A percentile compares a stretch with the other conserved stretches of the same genome.
These are phyloP conservation scores for Moringa oleifera DNA, from an alignment of 345 rosid genomes.

Conservation along the genomic window DNA sequence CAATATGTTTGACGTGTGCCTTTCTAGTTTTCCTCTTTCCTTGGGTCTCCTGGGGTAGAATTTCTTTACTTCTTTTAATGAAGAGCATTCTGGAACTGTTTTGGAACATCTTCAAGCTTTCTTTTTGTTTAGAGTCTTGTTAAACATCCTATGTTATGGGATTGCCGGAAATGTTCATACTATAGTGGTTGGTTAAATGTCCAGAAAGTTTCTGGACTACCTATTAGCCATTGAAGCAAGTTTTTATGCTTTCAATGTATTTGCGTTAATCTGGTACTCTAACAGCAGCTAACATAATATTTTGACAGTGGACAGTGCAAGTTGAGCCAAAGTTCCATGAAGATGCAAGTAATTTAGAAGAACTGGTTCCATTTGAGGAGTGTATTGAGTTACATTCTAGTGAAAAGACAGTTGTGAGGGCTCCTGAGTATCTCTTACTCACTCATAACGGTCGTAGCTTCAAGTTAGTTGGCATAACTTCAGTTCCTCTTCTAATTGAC, in stretches of 20 bases:
- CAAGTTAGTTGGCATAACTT: slow-evolving; percentile 62
- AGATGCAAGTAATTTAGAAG: slow-evolving; percentile 85
- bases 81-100: too few species aligned
- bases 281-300: slow-evolving; percentile 18
- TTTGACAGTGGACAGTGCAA: slow-evolving; percentile 84
- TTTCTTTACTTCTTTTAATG: too few species aligned
- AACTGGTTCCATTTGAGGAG: slow-evolving; percentile 92
- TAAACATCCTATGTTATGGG: background rate
- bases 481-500: slow-evolving; percentile 13
- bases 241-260: background rate
- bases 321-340: slow-evolving; percentile 94
- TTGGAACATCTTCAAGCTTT: too few species aligned
- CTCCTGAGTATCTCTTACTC: slow-evolving; percentile 87
- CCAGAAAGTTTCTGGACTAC: background rate
- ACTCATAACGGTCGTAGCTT: slow-evolving; percentile 87
- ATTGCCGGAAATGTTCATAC: slow-evolving; percentile 1
- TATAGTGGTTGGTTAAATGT: background rate
- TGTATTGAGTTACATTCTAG: slow-evolving; percentile 77
- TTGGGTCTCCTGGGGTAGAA: too few species aligned
- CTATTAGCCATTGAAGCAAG: background rate
- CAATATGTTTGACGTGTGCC: too few species aligned
- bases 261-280: slow-evolving; percentile 12
- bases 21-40: too few species aligned
- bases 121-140: too few species aligned
- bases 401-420: slow-evolving; percentile 56